Base-by-base conservation (phyloP, 306 rosid genomes). In the Alnus rubra region DNA sequence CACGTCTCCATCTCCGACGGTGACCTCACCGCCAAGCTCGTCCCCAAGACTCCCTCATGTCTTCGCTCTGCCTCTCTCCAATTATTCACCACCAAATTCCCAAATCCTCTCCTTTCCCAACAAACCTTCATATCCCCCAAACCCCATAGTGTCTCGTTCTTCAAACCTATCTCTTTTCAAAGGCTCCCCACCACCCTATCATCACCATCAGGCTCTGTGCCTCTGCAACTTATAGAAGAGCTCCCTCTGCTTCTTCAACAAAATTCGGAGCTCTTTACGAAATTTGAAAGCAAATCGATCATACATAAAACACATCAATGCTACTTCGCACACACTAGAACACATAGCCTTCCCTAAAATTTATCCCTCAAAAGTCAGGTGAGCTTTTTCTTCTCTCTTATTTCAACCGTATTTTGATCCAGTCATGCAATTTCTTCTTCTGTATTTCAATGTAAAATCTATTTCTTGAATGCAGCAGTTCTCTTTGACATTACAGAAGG, bases 201-300 rank as follows among this genome's bases (percentile, higher is more conserved):
- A 1, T 39, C 86, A 0, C 9, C 79, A 0, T 14, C 90, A 2
- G 53, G 84, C 78, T 77, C 89, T 1, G 56, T 84, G 42, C 79
- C 94, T 11, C 89, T 88, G 51, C 96, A 91, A 76, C 87, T 98
- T 68, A 16, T 87, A n/a, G 94, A 90, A 76, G 97, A 91, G n/a
- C 97, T 96, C 19, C 98, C 99, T 62, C 93, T 23, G 28, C 28
- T 23, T 23, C 28, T 67, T 16, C 19, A 68, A 51, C 7, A 10
- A 76, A 23, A 45, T 76, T 71, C 51, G 70, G 51, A 11, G 14
- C 35, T 50, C 58, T 33, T 72, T 56, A 71, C 75, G 11, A 74
- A 68, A 51, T 76, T n/a, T 48, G 12, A 50, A 39, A 67, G 42
- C 8, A 50, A 76, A 80, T 74, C 39, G 0, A 59, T 2, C 44